phyloP scores from a whole-genome alignment of 768 basidiomycete genomes.

The Trametes elegans region DNA sequence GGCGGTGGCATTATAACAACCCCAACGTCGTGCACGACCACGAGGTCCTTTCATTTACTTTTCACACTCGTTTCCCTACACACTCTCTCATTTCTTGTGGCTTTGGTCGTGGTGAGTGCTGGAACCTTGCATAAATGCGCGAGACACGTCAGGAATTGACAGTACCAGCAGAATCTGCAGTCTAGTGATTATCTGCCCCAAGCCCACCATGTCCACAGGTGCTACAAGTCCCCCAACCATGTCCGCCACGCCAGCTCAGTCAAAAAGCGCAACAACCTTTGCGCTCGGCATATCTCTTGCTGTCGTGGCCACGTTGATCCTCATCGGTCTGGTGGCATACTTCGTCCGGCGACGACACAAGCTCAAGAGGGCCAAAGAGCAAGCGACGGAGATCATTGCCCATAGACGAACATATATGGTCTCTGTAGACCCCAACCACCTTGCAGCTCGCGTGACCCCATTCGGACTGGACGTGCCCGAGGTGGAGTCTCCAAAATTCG shows the following conservation, averaged over 20 bases:
- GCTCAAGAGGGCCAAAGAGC: neutral
- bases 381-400: constrained; percentile 4
- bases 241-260: neutral
- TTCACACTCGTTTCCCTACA: constrained; percentile 3
- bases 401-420: constrained; percentile 18
- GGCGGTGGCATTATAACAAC: neutral
- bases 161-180: neutral
- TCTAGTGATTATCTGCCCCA: constrained; percentile 1
- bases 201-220: constrained; percentile 10
- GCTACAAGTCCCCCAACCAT: neutral
- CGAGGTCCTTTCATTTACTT: constrained; percentile 4
- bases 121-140: no score
- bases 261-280: constrained; percentile 11
- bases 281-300: constrained; percentile 19
- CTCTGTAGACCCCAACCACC: constrained; percentile 14
- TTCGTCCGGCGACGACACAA: constrained; percentile 11
- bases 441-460: constrained; percentile 18
- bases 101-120: neutral
- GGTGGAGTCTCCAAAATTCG: constrained; percentile 14
- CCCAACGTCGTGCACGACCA: neutral
- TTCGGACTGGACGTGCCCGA: constrained; percentile 16
- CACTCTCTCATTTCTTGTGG: neutral
- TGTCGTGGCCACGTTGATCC: constrained; percentile 8
- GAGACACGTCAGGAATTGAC: neutral
- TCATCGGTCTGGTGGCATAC: constrained; percentile 13